Evolutionary conservation across 1,139 yeast species (phyloP), one percentile per base, ranked within the genome.

Genomic region (Zygosaccharomyces pseudobailii): DNA sequence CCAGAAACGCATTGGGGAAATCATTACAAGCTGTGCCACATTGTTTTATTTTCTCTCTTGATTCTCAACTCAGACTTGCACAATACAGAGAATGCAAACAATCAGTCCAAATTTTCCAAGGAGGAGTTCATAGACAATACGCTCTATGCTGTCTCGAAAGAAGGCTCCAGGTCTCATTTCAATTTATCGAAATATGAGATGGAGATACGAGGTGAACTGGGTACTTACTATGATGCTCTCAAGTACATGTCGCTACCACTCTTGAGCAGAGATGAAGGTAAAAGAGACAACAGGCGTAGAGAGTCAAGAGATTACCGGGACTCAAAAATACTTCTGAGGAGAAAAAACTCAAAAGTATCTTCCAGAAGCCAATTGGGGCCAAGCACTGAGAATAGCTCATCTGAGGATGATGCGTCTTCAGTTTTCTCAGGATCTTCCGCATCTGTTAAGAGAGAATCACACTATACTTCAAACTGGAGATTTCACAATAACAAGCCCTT

Each of bases 41-140:
- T 89, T 36, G 72, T 87, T 9, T 75, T 87, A 36, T 88, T 87
- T 67, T 78, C 90, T 6, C 72, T 88, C 56, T 74, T 88, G 47
- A 74, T 88, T 48, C 72, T 87, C 46, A 88, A 88, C 59, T 82
- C 88, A 2, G 83, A 84, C 35, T 68, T 84, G 43, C 85, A 82
- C 63, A 80, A 80, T 54, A 64, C 62, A 46, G 50, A 61, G 46
- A 54, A 57, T 50, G 67, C 68, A 44, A 58, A 57, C 28, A 78
- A 54, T 31, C 36, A 25, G 53, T 45, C 37, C 54, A 38, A 28
- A 25, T 58, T 37, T 40, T 47, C 53, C 13, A 33, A 43, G 17
- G 48, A 50, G 8, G 47, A 46, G 22, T 83, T 80, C 57, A 74
- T 82, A 42, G 71, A 71, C 37, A 82, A 82, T 62, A 81, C 88